Percentiles rank a stretch among this genome's conserved stretches.
Conservation (phyloP, 345 rosid species). For the Melaleuca alternifolia region DNA sequence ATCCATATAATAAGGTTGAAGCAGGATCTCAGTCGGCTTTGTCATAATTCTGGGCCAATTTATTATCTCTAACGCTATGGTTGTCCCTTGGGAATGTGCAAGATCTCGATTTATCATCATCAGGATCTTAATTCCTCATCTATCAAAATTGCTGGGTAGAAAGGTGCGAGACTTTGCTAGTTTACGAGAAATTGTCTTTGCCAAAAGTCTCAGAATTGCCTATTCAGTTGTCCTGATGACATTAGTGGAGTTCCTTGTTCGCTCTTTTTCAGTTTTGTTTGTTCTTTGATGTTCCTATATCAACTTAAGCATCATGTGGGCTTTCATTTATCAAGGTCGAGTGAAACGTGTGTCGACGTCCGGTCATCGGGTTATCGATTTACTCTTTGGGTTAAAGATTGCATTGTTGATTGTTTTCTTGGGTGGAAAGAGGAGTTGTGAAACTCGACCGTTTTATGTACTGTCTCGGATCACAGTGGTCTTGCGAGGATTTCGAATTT, state of each 20-base stretch:
- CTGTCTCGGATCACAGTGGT: neutral
- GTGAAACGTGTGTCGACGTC: neutral
- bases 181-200: neutral
- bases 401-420: neutral
- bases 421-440: neutral
- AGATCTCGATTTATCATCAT: neutral
- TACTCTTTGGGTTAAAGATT: neutral
- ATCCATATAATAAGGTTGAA: neutral
- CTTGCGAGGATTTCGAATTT: neutral
- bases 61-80: neutral
- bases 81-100: neutral
- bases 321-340: neutral
- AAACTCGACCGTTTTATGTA: neutral
- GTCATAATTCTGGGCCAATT: neutral
- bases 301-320: neutral
- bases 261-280: neutral
- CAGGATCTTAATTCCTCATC: neutral
- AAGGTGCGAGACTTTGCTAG: neutral
- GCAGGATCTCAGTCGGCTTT: neutral
- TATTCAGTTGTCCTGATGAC: neutral
- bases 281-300: neutral
- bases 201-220: neutral
- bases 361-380: neutral
- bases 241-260: neutral
- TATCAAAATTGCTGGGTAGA: neutral